Conservation (phyloP, 169 alveolate genomes). For the Eimeria sp. region DNA sequence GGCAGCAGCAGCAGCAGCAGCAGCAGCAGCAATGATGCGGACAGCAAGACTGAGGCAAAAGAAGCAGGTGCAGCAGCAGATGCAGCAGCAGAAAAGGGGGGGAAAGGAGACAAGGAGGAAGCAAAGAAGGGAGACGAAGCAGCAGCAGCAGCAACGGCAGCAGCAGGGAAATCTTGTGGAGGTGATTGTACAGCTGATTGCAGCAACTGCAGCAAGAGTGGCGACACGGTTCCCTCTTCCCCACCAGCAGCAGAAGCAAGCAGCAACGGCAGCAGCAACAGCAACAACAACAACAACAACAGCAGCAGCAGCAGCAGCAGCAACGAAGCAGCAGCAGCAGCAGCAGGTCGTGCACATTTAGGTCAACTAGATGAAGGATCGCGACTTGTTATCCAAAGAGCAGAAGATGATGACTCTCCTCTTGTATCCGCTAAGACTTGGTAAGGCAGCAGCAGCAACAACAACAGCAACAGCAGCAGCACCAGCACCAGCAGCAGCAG, state of each 20-base stretch:
- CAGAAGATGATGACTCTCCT: constrained; percentile 10
- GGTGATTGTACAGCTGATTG: not conserved
- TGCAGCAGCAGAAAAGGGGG: not conserved
- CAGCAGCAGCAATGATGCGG: not conserved
- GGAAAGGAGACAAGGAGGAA: not conserved
- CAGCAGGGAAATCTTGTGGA: not conserved
- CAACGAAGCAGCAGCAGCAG: not conserved
- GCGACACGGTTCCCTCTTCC: not conserved
- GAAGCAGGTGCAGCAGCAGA: constrained; percentile 26
- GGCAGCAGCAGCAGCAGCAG: constrained; percentile 44
- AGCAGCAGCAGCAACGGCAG: constrained; percentile 22
- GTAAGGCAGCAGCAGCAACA: constrained; percentile 2
- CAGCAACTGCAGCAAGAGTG: not conserved
- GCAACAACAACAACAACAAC: not conserved
- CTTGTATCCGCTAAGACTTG: constrained; percentile 13
- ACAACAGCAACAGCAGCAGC: not conserved
- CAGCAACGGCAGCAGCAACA: no score
- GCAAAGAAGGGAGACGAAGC: not conserved
- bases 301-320: constrained; percentile 7
- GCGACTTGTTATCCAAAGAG: not conserved
- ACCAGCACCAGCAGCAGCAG: not conserved
- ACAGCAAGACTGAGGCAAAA: not conserved
- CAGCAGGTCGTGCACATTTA: constrained; percentile 32
- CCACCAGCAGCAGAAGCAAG: constrained; percentile 9
- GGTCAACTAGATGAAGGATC: constrained; percentile 1